Base-by-base conservation (phyloP, 225 moss, liverwort and hornwort species). In the Pseudisothecium myosuroides region DNA sequence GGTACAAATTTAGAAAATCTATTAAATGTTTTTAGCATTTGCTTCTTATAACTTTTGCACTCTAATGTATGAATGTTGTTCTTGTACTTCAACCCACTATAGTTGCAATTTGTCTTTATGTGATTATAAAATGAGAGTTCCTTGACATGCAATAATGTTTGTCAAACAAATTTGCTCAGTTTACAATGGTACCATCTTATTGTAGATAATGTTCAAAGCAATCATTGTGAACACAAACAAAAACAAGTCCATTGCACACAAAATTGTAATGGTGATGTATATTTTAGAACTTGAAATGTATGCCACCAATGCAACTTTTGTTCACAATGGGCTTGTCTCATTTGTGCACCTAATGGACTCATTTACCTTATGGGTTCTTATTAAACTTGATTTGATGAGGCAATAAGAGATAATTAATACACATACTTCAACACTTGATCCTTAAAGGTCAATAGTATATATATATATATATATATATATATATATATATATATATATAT, bases 121-220 rank as follows among this genome's bases (percentile, higher is more conserved):
- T 17, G 45, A 73, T 54, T 55, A 17, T 29, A 17, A 73, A 73
- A 45, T 45, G 29, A 73, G 17, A 45, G 2, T 4, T 29, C 2
- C 10, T 73, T 73, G 10, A 29, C 6, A 72, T 6, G 1, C 9
- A 27, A 10, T 10, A 73, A 73, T 45, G 45, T 6, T 73, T 0
- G 0, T 73, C 17, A 11, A 1, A 29, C 0, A 73, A 73, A 45
- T 17, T 73, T 73, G 9, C 6, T 73, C 1, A 1, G 0, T 43
- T 72, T 45, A 45, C 0, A 3, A 10, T 45, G 17, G 45, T 26
- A 73, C 4, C 10, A 10, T 15, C 2, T 10, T 28, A 45, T 8
- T 6, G 45, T 45, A 6, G 28, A 45, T 28, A 45, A 17, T 45
- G 10, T 73, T 73, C 27, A 43, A 72, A 10, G 27, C 26, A 41